These are phyloP conservation scores for Aspergillus fumigatus DNA, from an alignment of 2,329 filamentous ascomycete species.

Conservation along the genomic window DNA sequence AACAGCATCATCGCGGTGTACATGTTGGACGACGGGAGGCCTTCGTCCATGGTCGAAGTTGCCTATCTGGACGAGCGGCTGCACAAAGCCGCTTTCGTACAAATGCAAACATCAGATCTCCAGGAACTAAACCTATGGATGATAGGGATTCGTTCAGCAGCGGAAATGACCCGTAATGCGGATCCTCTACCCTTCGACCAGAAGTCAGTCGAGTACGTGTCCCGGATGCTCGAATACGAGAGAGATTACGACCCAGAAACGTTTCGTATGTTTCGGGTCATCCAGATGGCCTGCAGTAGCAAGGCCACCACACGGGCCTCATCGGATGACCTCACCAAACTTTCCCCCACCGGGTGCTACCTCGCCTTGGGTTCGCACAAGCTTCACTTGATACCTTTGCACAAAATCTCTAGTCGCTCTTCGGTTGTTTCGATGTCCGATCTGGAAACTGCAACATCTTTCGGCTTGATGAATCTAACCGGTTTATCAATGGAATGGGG, in stretches of 20 bases:
- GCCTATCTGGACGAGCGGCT: constrained; percentile 64
- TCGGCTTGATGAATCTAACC: constrained; percentile 60
- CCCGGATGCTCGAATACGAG: constrained; percentile 59
- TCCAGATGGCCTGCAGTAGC: constrained; percentile 53
- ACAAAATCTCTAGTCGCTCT: constrained; percentile 52
- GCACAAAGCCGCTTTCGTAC: constrained; percentile 56
- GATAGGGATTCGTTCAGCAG: constrained; percentile 56
- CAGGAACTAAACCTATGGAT: constrained; percentile 65
- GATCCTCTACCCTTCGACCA: constrained; percentile 52
- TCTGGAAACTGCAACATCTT: constrained; percentile 49
- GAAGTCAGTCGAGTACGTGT: constrained; percentile 59
- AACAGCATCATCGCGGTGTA: constrained; percentile 65
- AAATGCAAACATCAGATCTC: constrained; percentile 60
- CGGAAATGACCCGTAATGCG: constrained; percentile 51
- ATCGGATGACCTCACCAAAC: constrained; percentile 62
- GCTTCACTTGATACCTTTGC: constrained; percentile 62
- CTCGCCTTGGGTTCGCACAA: constrained; percentile 66
- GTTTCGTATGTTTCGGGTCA: constrained; percentile 65
- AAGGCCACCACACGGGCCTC: constrained; percentile 56
- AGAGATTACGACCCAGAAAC: constrained; percentile 64
- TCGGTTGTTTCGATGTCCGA: constrained; percentile 52
- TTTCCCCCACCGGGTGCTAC: constrained; percentile 62
- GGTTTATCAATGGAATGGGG: constrained; percentile 55
- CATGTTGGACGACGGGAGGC: constrained; percentile 62
- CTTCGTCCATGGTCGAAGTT: constrained; percentile 63